Conservation (phyloP, 2,329 filamentous ascomycete species). For the Leptosphaerulina australis region DNA sequence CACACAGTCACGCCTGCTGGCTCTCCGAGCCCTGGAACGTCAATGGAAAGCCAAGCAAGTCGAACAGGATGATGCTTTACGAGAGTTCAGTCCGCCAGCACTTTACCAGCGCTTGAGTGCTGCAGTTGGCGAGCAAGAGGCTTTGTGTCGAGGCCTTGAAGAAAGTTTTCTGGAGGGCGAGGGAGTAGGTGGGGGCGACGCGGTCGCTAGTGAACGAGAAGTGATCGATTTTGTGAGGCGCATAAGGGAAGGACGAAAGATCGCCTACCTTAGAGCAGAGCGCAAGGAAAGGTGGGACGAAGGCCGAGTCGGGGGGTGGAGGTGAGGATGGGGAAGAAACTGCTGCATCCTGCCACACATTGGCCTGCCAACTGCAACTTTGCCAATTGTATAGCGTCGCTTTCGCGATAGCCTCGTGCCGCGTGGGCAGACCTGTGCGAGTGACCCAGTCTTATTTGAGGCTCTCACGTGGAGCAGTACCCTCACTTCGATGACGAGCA, state of each 20-base stretch:
- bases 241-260: conserved; percentile 78
- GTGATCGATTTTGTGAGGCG: conserved; percentile 81
- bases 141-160: conserved; percentile 79
- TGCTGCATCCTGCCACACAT: background rate
- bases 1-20: conserved; percentile 80
- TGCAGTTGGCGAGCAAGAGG: conserved; percentile 81
- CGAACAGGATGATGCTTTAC: conserved; percentile 84
- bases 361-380: background rate
- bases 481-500: no score
- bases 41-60: conserved; percentile 88
- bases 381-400: background rate
- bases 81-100: conserved; percentile 83
- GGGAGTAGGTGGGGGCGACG: conserved; percentile 49
- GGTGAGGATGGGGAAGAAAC: conserved; percentile 46
- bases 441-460: background rate
- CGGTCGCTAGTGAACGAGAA: conserved; percentile 75
- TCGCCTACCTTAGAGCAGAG: conserved; percentile 81
- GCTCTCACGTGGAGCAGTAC: no score
- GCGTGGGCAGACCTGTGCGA: background rate
- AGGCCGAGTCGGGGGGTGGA: conserved; percentile 91
- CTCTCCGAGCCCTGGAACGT: conserved; percentile 85
- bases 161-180: conserved; percentile 85
- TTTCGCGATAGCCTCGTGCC: background rate
- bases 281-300: conserved; percentile 95
- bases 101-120: conserved; percentile 82